Percentiles rank a stretch among this genome's conserved stretches.
Evolutionary conservation across 1,284 basidiomycete genomes (phyloP).

Genomic region (Cerioporus squamosus): DNA sequence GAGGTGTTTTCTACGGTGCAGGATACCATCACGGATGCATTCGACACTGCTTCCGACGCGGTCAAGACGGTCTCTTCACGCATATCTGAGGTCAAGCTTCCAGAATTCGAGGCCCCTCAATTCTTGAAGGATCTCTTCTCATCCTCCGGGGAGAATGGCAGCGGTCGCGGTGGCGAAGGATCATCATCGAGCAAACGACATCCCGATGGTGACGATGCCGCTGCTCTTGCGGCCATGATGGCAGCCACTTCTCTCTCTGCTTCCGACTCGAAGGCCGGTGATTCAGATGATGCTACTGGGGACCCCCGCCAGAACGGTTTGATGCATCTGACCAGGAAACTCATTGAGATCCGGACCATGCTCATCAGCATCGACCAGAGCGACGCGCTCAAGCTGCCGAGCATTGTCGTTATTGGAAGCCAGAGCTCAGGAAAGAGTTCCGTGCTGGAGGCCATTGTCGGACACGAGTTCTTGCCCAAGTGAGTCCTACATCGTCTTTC

Average conservation of each 20-base stretch:
- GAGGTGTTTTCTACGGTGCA: conserved; percentile 70
- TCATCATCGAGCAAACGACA: conserved; percentile 41
- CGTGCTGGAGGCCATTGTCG: conserved; percentile 96
- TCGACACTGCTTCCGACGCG: conserved; percentile 69
- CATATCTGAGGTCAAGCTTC: conserved; percentile 65
- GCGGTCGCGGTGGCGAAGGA: conserved; percentile 31
- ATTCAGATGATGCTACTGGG: conserved; percentile 37
- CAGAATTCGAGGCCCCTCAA: conserved; percentile 70
- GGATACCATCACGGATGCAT: conserved; percentile 67
- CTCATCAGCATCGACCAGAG: conserved; percentile 95
- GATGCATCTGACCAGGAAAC: conserved; percentile 92
- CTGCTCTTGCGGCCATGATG: conserved; percentile 72
- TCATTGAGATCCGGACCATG: conserved; percentile 96
- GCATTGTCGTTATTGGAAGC: conserved; percentile 97
- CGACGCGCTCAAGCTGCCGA: conserved; percentile 91
- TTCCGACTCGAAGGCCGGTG: conserved; percentile 56
- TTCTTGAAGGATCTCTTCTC: conserved; percentile 75
- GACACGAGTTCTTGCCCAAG: conserved; percentile 98
- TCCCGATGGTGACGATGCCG: conserved; percentile 56
- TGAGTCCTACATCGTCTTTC: conserved; percentile 43
- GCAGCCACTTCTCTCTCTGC: conserved; percentile 78
- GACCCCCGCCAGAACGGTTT: conserved; percentile 69
- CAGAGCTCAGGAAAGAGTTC: conserved; percentile 99
- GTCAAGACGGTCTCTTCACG: conserved; percentile 62
- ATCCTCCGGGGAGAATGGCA: conserved; percentile 38